Evolutionary conservation across 768 basidiomycete species (phyloP).

Genomic region (Leccinum longicurvipes): DNA sequence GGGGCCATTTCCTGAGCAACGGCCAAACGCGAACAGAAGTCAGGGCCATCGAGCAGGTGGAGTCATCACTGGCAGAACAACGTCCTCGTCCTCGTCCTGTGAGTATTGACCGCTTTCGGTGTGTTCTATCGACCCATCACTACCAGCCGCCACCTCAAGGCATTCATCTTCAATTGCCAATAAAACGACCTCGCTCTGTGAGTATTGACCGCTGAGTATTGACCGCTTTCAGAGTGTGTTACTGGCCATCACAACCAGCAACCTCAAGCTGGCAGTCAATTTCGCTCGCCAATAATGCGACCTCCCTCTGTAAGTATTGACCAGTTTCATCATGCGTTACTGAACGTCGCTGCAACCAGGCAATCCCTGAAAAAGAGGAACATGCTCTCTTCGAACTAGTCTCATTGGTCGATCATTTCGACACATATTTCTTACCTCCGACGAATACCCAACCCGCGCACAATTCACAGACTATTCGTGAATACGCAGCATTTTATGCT

Average conservation of each 20-base stretch:
- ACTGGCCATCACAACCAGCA: not conserved
- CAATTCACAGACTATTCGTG: not conserved
- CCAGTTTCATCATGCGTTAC: not conserved
- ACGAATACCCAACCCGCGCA: too few species aligned
- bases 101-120: not conserved
- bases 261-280: too few species aligned
- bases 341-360: not conserved
- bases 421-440: too few species aligned
- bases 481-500: not conserved
- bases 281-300: too few species aligned
- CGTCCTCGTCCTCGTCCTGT: not conserved
- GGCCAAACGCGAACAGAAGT: not conserved
- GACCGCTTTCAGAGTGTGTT: not conserved
- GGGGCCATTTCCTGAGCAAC: not conserved
- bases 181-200: too few species aligned
- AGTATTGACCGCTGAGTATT: not conserved
- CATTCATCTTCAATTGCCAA: too few species aligned
- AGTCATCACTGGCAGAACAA: not conserved
- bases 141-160: too few species aligned
- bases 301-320: too few species aligned
- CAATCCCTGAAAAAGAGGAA: not conserved
- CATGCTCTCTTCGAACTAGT: not conserved
- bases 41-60: not conserved
- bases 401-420: not conserved
- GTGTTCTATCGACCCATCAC: not conserved